A percentile compares a stretch with the other conserved stretches of the same genome.
These are phyloP conservation scores for Cryptosporidium andersoni DNA, from an alignment of 169 alveolate genomes.

Conservation along the genomic window DNA sequence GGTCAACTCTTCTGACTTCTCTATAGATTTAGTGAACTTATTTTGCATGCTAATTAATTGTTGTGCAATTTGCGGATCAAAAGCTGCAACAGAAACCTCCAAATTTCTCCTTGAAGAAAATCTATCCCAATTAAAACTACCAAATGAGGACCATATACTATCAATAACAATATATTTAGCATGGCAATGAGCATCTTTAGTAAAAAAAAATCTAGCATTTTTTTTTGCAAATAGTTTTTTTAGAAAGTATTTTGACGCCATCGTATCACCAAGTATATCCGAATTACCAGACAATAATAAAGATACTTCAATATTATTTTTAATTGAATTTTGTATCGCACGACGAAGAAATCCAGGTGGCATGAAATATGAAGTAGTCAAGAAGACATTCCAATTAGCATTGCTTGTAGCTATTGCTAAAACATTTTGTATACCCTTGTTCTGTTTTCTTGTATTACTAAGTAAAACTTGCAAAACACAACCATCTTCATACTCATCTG, in stretches of 20 bases:
- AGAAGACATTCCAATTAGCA: slow-evolving; percentile 76
- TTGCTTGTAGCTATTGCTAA: slow-evolving; percentile 56
- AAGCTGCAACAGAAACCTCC: slow-evolving; percentile 65
- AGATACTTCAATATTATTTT: slow-evolving; percentile 74
- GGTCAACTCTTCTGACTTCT: slow-evolving; percentile 54
- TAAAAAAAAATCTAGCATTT: slow-evolving; percentile 55
- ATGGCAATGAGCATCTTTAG: slow-evolving; percentile 57
- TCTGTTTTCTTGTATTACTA: slow-evolving; percentile 58
- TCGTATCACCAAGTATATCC: slow-evolving; percentile 81
- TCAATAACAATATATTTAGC: slow-evolving; percentile 67
- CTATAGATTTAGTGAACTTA: slow-evolving; percentile 18
- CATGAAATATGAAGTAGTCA: slow-evolving; percentile 84
- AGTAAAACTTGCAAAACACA: slow-evolving; percentile 57
- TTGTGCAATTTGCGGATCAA: slow-evolving; percentile 47
- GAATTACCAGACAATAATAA: slow-evolving; percentile 84
- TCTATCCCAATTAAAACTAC: slow-evolving; percentile 70
- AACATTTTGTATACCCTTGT: slow-evolving; percentile 57
- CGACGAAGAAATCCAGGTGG: slow-evolving; percentile 83
- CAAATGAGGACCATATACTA: slow-evolving; percentile 70
- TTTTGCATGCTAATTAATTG: slow-evolving; percentile 29
- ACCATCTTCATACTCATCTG: slow-evolving; percentile 74
- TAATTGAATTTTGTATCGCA: slow-evolving; percentile 78
- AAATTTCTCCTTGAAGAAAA: slow-evolving; percentile 44
- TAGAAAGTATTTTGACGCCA: slow-evolving; percentile 80
- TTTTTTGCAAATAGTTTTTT: slow-evolving; percentile 70